phyloP scores from a whole-genome alignment of 1,284 basidiomycete genomes.

The Boletus semigastroideus region DNA sequence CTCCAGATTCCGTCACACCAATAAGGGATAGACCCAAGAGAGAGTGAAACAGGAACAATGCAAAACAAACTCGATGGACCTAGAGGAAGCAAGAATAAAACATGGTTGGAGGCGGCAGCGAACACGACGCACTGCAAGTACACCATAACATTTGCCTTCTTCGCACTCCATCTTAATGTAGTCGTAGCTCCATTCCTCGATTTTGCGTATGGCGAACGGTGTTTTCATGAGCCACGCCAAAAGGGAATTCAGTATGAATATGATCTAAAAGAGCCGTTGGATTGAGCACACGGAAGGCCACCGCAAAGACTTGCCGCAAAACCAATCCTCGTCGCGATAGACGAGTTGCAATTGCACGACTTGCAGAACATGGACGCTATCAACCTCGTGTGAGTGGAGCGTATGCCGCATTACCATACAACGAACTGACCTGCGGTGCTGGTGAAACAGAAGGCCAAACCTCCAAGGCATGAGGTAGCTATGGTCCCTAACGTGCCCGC shows the following conservation, averaged over 20 bases:
- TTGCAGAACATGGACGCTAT: constrained; percentile 95
- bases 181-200: constrained; percentile 93
- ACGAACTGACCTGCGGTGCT: constrained; percentile 68
- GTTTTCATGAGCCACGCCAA: constrained; percentile 97
- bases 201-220: constrained; percentile 80
- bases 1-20: constrained; percentile 86
- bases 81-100: constrained; percentile 30
- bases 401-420: background rate
- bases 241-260: constrained; percentile 95
- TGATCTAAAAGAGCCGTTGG: constrained; percentile 57
- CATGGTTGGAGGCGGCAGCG: background rate
- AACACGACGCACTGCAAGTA: constrained; percentile 76
- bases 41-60: constrained; percentile 86
- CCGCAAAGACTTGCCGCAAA: constrained; percentile 67
- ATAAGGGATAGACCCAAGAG: constrained; percentile 80
- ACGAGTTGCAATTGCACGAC: constrained; percentile 98
- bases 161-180: constrained; percentile 98
- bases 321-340: constrained; percentile 95
- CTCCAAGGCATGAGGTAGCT: constrained; percentile 78
- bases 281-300: background rate
- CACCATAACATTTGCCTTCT: constrained; percentile 92
- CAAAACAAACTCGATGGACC: constrained; percentile 98
- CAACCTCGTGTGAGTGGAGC: constrained; percentile 3
- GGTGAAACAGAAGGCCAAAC: constrained; percentile 79
- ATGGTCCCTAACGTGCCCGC: constrained; percentile 77